These are phyloP conservation scores for Starmerella asiatica DNA, from an alignment of 805 yeast genomes.

Conservation along the genomic window DNA sequence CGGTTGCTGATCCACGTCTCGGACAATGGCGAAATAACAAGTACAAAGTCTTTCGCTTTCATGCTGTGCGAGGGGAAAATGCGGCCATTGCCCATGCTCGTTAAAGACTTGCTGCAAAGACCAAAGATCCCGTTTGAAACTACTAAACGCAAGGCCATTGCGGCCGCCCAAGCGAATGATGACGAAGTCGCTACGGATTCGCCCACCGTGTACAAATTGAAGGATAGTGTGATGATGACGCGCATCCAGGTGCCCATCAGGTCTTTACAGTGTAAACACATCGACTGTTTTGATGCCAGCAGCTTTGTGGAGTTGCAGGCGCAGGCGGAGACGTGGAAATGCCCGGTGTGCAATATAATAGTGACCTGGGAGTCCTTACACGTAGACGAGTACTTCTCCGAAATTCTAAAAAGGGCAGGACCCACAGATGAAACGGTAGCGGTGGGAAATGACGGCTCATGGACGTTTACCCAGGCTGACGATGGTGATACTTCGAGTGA, in stretches of 20 bases:
- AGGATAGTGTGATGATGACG: slow-evolving; percentile 65
- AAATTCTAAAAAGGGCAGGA: slow-evolving; percentile 42
- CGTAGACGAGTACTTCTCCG: slow-evolving; percentile 58
- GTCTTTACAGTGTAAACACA: slow-evolving; percentile 58
- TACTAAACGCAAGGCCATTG: slow-evolving; percentile 37
- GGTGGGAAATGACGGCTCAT: slow-evolving; percentile 57
- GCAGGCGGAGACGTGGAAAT: slow-evolving; percentile 73
- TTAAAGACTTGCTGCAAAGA: slow-evolving; percentile 31
- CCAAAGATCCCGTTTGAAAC: slow-evolving; percentile 42
- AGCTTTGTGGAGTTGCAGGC: slow-evolving; percentile 61
- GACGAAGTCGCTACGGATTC: slow-evolving; percentile 55
- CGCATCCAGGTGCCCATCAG: slow-evolving; percentile 62
- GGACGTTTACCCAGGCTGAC: slow-evolving; percentile 34
- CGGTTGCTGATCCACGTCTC: slow-evolving; percentile 27
- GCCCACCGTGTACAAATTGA: slow-evolving; percentile 50
- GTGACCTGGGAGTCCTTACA: slow-evolving; percentile 47
- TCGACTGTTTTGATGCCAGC: slow-evolving; percentile 77
- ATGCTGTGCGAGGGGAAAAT: slow-evolving; percentile 48
- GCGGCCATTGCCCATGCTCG: slow-evolving; percentile 32
- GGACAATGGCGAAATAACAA: slow-evolving; percentile 40
- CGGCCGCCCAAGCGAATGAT: slow-evolving; percentile 34
- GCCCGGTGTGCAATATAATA: slow-evolving; percentile 62
- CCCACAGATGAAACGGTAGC: slow-evolving; percentile 52
- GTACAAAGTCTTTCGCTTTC: slow-evolving; percentile 29
- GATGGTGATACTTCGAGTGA: slow-evolving; percentile 5